These are phyloP conservation scores for Stachybotrys echinatus DNA, from an alignment of 2,329 filamentous ascomycete species.

Conservation along the genomic window DNA sequence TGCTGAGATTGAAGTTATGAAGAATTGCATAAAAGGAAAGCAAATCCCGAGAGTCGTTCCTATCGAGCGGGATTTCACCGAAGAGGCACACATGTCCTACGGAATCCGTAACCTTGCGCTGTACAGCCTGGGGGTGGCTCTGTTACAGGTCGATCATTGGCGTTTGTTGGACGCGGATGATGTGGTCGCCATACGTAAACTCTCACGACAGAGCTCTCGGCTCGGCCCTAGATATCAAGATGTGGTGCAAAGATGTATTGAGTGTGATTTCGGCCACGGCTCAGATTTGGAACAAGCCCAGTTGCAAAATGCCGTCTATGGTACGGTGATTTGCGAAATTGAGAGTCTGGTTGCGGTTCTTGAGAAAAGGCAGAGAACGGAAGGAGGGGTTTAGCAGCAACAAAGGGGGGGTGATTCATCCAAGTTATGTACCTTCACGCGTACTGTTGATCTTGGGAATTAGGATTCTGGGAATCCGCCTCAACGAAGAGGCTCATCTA, in stretches of 20 bases:
- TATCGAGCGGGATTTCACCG: neutral
- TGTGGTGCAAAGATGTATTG: neutral
- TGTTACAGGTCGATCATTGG: neutral
- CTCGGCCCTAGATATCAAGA: neutral
- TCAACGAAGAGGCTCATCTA: too few relatives aligned
- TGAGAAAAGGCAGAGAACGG: constrained; percentile 15
- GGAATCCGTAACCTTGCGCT: neutral
- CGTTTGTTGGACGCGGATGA: neutral
- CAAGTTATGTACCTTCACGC: too few relatives aligned
- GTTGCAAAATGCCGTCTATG: neutral
- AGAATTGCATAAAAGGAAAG: neutral
- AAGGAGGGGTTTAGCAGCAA: too few relatives aligned
- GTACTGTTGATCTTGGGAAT: too few relatives aligned
- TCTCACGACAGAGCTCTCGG: neutral
- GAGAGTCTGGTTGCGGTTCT: neutral
- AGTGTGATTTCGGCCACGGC: neutral
- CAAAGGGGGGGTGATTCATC: too few relatives aligned
- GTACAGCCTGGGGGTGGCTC: neutral
- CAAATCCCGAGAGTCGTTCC: neutral
- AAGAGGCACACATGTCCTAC: neutral
- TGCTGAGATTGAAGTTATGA: neutral
- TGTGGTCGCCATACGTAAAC: neutral
- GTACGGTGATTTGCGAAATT: neutral
- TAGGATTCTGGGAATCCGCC: too few relatives aligned
- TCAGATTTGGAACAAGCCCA: neutral